Evolutionary conservation across 768 basidiomycete species (phyloP).

Genomic region (Kwoniella heveanensis): DNA sequence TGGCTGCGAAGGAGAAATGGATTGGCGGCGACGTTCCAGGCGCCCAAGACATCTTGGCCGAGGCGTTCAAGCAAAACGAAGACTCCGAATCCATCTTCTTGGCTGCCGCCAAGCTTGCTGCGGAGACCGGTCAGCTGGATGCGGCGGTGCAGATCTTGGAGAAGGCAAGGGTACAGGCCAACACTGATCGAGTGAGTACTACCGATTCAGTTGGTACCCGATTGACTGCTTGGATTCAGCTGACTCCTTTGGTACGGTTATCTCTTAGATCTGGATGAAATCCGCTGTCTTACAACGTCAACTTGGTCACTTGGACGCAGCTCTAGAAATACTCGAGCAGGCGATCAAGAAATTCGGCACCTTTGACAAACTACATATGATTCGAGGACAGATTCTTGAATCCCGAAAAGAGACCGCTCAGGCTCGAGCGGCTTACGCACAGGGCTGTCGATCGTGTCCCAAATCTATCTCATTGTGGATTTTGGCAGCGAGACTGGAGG

Average conservation of each 20-base stretch:
- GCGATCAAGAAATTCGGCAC: slow-evolving; percentile 83
- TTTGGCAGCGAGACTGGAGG: slow-evolving; percentile 83
- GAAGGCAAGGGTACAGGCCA: slow-evolving; percentile 84
- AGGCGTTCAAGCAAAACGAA: slow-evolving; percentile 89
- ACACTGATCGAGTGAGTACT: slow-evolving; percentile 76
- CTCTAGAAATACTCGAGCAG: slow-evolving; percentile 68
- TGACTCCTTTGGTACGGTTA: background rate
- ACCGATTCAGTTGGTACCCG: background rate
- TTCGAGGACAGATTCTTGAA: slow-evolving; percentile 86
- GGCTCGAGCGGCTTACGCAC: slow-evolving; percentile 78
- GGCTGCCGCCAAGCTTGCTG: slow-evolving; percentile 94
- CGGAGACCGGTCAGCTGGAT: slow-evolving; percentile 86
- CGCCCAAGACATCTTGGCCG: slow-evolving; percentile 84
- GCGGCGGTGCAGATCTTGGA: slow-evolving; percentile 84
- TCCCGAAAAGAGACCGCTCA: slow-evolving; percentile 62
- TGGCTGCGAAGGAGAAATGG: slow-evolving; percentile 99
- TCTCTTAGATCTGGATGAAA: slow-evolving; percentile 96
- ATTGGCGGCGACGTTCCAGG: slow-evolving; percentile 80
- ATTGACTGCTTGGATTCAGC: background rate
- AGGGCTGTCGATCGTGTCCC: slow-evolving; percentile 82
- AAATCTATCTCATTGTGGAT: slow-evolving; percentile 86
- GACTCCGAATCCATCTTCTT: slow-evolving; percentile 98
- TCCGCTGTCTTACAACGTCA: slow-evolving; percentile 92
- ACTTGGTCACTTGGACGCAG: slow-evolving; percentile 71
- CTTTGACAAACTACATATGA: slow-evolving; percentile 93